A percentile compares a stretch with the other conserved stretches of the same genome.
phyloP scores from a whole-genome alignment of 345 rosid genomes.

The Ceriops zippeliana region DNA sequence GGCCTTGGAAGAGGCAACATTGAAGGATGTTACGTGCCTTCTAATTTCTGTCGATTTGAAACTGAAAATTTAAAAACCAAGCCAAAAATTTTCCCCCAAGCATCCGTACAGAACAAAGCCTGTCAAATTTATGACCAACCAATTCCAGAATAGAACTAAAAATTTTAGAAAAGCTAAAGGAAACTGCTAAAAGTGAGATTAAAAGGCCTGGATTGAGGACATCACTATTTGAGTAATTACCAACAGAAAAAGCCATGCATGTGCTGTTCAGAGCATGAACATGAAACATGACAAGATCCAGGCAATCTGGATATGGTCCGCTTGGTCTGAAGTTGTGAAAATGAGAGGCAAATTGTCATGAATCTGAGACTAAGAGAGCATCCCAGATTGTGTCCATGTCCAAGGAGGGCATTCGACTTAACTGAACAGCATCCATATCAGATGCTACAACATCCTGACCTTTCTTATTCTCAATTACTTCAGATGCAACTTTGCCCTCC shows the following conservation, averaged over 20 bases:
- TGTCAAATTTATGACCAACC: too few species aligned
- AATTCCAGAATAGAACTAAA: too few species aligned
- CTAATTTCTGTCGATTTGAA: background rate
- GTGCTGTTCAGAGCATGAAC: constrained; percentile 4
- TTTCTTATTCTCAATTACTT: constrained; percentile 31
- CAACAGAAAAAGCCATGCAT: background rate
- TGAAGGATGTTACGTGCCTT: too few species aligned
- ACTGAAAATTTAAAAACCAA: background rate
- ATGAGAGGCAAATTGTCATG: constrained; percentile 30
- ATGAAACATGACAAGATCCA: background rate
- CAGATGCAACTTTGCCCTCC: constrained; percentile 26
- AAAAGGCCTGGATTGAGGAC: background rate
- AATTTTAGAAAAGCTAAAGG: too few species aligned
- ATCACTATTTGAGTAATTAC: too few species aligned
- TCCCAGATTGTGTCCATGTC: constrained; percentile 99
- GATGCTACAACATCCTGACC: constrained; percentile 26
- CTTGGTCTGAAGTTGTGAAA: background rate
- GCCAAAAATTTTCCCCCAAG: too few species aligned
- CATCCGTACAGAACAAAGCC: too few species aligned
- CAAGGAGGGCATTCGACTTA: constrained; percentile 95
- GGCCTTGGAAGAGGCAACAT: constrained; percentile 2
- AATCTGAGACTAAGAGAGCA: constrained; percentile 66
- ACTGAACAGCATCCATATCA: constrained; percentile 68
- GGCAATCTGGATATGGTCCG: background rate
- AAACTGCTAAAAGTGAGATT: too few species aligned